Evolutionary conservation across 2,329 filamentous ascomycete genomes (phyloP), one percentile per base, ranked within the genome.

Genomic region (Trichophyton schoenleinii): DNA sequence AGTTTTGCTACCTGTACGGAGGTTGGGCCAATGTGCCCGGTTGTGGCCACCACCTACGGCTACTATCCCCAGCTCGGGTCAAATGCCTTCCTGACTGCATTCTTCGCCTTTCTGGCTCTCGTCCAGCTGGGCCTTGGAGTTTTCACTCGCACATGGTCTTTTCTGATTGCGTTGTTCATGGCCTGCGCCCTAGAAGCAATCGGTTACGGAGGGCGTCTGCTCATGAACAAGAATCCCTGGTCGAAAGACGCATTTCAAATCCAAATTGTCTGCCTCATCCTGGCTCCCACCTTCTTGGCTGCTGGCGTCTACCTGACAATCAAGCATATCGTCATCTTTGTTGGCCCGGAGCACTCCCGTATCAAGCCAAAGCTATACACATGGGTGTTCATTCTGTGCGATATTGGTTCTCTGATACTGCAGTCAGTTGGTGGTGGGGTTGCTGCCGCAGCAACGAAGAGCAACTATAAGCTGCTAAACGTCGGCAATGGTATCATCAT

Each of bases 381-480:
- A 9, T 79, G 79, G 69, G 78, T 84, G 63, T 86, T 86, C 71
- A 80, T 85, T 64, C 68, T 73, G n/a, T 82, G 80, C 66, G 83
- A 86, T 65, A 65, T 85, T 48, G 66, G 82, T 60, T 81, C 79
- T n/a, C 77, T 86, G n/a, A 64, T 82, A 11, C 71, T 85, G 3
- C 83, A 86, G 69, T 81, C 80, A 3, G 76, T 75, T 6, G 82
- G 82, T 11, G 83, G 83, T 61, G 82, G 78, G 58, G 73, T 84
- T 53, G 81, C 84, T 1, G 81, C 83, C 0, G 77, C 78, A 0
- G 79, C 79, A 0, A 70, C 70, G 6, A 72, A 77, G 13, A 63
- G 64, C 2, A 64, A 76, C 18, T 55, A 62, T 22, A 68, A 70
- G 1, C 67, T 78, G n/a, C 70, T 75, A 7, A 70, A 80, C 42